Evolutionary conservation across 2,329 filamentous ascomycete genomes (phyloP).

Genomic region (Phialemonium atrogriseum): DNA sequence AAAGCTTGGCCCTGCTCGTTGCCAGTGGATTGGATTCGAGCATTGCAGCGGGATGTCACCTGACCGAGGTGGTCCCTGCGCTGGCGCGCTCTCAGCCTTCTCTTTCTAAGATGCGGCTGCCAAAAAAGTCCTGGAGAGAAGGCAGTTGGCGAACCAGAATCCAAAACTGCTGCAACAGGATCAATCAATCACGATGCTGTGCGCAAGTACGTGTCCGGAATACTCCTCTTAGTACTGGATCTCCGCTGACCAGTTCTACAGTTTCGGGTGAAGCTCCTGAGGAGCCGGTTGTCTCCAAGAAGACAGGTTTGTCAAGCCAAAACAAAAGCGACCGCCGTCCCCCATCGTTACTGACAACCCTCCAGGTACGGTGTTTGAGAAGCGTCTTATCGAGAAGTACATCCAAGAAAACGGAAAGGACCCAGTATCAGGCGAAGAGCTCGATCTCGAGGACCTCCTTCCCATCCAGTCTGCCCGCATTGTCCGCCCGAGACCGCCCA

Average conservation of each 20-base stretch:
- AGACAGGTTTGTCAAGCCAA: constrained; percentile 71
- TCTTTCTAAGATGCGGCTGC: constrained; percentile 4
- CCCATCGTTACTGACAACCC: constrained; percentile 9
- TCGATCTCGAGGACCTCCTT: constrained; percentile 77
- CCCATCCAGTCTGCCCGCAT: constrained; percentile 76
- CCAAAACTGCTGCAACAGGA: constrained; percentile 5
- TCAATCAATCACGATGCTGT: constrained; percentile 17
- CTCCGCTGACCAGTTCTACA: constrained; percentile 27
- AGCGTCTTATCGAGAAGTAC: constrained; percentile 89
- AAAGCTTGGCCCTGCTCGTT: no score
- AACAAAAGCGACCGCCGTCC: neutral
- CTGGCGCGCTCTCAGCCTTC: constrained; percentile 4
- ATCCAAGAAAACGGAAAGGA: constrained; percentile 90
- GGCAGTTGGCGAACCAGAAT: constrained; percentile 9
- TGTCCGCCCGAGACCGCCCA: constrained; percentile 83
- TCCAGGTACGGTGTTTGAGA: constrained; percentile 83
- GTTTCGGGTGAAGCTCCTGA: constrained; percentile 96
- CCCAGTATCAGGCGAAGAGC: constrained; percentile 78
- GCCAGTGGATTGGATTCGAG: no score
- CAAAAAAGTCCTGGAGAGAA: constrained; percentile 6
- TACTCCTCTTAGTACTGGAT: neutral
- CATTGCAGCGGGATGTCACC: no score
- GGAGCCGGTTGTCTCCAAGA: constrained; percentile 88
- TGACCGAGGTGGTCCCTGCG: neutral
- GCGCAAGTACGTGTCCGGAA: constrained; percentile 21